These are phyloP conservation scores for Termitomyces sp. DNA, from an alignment of 1,284 basidiomycete genomes.

Conservation along the genomic window DNA sequence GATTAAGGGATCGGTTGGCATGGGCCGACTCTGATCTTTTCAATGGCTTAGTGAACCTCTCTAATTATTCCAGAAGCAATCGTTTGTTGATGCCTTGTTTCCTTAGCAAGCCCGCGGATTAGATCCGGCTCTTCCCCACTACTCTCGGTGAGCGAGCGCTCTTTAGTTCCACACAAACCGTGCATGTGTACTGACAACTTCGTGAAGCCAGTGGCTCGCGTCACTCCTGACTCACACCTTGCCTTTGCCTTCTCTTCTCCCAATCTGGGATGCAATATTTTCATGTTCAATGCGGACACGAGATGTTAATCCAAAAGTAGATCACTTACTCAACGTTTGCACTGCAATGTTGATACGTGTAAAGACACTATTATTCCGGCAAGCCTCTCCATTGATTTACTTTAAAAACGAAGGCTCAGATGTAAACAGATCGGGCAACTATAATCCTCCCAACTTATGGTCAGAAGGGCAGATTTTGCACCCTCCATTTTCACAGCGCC, in stretches of 20 bases:
- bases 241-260: constrained; percentile 53
- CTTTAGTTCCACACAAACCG: background rate
- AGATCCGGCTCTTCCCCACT: constrained; percentile 70
- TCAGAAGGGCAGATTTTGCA: constrained; percentile 36
- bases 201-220: constrained; percentile 67
- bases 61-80: background rate
- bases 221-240: constrained; percentile 68
- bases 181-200: background rate
- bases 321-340: constrained; percentile 63
- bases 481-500: constrained; percentile 41
- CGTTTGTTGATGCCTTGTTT: background rate
- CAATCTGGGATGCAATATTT: constrained; percentile 69
- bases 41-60: constrained; percentile 49
- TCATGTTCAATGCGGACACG: constrained; percentile 52
- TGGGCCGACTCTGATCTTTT: constrained; percentile 65
- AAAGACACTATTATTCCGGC: constrained; percentile 53
- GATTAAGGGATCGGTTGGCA: constrained; percentile 54
- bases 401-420: background rate
- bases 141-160: constrained; percentile 66
- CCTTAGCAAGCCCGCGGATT: constrained; percentile 52
- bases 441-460: constrained; percentile 51
- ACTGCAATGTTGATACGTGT: constrained; percentile 61
- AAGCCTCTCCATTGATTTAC: constrained; percentile 18
- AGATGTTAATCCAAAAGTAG: constrained; percentile 55
- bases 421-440: constrained; percentile 47